Conservation (phyloP, 768 basidiomycete species). For the Pulveroboletus frians region DNA sequence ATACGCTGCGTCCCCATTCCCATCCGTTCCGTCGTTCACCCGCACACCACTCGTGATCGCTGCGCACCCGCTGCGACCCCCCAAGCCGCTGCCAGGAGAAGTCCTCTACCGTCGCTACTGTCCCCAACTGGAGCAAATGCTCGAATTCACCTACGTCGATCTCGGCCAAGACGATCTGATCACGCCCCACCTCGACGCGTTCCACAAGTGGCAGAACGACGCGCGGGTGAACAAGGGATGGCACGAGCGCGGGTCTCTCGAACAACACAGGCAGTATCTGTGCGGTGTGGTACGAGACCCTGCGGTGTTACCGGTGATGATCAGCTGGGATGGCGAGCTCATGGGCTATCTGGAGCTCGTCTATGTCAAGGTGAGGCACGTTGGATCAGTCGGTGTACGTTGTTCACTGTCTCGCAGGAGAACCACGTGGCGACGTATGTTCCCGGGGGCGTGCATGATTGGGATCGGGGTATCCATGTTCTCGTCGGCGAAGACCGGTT, state of each 20-base stretch:
- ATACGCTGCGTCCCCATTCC: slow-evolving; percentile 29
- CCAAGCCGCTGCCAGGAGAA: slow-evolving; percentile 39
- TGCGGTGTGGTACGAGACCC: slow-evolving; percentile 34
- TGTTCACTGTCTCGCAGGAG: slow-evolving; percentile 9
- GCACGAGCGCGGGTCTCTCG: slow-evolving; percentile 42
- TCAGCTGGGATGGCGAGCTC: slow-evolving; percentile 42
- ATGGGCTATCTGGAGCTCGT: slow-evolving; percentile 44
- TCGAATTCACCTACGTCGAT: slow-evolving; percentile 30
- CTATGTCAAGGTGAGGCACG: slow-evolving; percentile 38
- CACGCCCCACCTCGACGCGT: slow-evolving; percentile 37
- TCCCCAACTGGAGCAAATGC: slow-evolving; percentile 31
- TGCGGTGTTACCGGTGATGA: slow-evolving; percentile 36
- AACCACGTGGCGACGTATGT: slow-evolving; percentile 24
- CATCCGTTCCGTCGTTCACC: slow-evolving; percentile 38
- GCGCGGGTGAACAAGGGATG: slow-evolving; percentile 43
- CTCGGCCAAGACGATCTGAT: slow-evolving; percentile 8
- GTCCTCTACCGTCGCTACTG: slow-evolving; percentile 37
- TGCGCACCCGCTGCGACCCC: slow-evolving; percentile 47
- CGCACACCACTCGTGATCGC: slow-evolving; percentile 43
- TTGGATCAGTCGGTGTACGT: not conserved
- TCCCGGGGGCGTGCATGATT: slow-evolving; percentile 26
- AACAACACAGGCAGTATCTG: slow-evolving; percentile 41
- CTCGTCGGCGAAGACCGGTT: slow-evolving; percentile 46
- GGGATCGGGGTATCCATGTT: slow-evolving; percentile 39
- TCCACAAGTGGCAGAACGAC: slow-evolving; percentile 47